phyloP scores from a whole-genome alignment of 345 rosid species.

The Eucalyptus caleyi region DNA sequence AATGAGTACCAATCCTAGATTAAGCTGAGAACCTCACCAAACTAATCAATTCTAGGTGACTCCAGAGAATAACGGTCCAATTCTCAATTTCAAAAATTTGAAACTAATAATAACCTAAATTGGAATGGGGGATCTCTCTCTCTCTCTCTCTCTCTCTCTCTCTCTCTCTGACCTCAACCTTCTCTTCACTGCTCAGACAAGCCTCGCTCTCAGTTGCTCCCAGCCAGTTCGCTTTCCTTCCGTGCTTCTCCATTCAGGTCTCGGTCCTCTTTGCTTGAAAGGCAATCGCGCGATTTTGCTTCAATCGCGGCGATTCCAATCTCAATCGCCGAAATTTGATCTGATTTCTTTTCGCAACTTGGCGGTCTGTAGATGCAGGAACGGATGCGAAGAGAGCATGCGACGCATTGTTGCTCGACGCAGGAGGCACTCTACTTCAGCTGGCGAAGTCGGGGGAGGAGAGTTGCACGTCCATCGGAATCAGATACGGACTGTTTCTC shows the following conservation, averaged over 20 bases:
- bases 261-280: neutral
- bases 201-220: neutral
- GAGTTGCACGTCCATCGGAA: constrained; percentile 51
- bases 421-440: constrained; percentile 83
- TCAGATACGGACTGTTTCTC: constrained; percentile 28
- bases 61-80: rapidly evolving
- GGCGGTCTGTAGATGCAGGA: neutral
- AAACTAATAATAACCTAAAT: neutral
- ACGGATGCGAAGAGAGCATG: constrained; percentile 27
- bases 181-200: neutral
- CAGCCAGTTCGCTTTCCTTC: neutral
- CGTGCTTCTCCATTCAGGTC: constrained; percentile 22
- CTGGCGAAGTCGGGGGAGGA: constrained; percentile 57
- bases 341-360: neutral
- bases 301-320: neutral
- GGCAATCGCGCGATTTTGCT: neutral
- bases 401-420: constrained; percentile 62
- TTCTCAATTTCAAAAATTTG: neutral
- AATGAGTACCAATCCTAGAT: neutral
- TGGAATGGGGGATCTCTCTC: neutral
- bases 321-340: neutral
- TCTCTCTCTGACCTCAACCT: neutral
- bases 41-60: too few relatives aligned
- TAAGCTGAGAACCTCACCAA: neutral
- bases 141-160: neutral